phyloP scores from a whole-genome alignment of 768 basidiomycete genomes.

The Leccinum uliginosum region DNA sequence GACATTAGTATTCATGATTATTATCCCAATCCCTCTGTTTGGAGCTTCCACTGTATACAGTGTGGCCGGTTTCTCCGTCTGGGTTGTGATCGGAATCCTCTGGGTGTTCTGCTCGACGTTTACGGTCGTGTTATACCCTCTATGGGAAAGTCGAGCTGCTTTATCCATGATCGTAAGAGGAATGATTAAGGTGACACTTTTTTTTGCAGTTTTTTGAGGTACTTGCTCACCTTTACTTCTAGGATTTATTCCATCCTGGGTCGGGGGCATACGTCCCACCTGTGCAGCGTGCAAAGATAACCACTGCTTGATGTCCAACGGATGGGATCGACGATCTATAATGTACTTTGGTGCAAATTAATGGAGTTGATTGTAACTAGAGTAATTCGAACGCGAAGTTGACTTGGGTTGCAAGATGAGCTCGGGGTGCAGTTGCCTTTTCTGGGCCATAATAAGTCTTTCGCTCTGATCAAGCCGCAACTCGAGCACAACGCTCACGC shows the following conservation, averaged over 20 bases:
- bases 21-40: slow-evolving; percentile 86
- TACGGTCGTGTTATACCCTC: slow-evolving; percentile 77
- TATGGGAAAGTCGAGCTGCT: slow-evolving; percentile 78
- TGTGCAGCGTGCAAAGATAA: neutral
- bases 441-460: neutral
- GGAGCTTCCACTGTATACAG: slow-evolving; percentile 72
- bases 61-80: slow-evolving; percentile 61
- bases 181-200: slow-evolving; percentile 51
- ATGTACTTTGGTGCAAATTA: neutral
- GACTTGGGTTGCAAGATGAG: neutral
- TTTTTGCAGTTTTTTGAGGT: neutral
- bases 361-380: neutral
- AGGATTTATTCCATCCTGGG: slow-evolving; percentile 41
- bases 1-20: slow-evolving; percentile 61
- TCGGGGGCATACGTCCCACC: slow-evolving; percentile 36
- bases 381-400: neutral
- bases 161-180: slow-evolving; percentile 56
- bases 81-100: slow-evolving; percentile 77
- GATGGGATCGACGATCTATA: neutral
- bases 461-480: neutral
- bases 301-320: neutral
- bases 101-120: slow-evolving; percentile 81
- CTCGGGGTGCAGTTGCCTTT: slow-evolving; percentile 8
- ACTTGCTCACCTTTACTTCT: neutral
- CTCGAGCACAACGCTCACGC: neutral